Evolutionary conservation across 805 yeast genomes (phyloP), one percentile per base, ranked within the genome.

Genomic region (Tanozyma kutaoensis): DNA sequence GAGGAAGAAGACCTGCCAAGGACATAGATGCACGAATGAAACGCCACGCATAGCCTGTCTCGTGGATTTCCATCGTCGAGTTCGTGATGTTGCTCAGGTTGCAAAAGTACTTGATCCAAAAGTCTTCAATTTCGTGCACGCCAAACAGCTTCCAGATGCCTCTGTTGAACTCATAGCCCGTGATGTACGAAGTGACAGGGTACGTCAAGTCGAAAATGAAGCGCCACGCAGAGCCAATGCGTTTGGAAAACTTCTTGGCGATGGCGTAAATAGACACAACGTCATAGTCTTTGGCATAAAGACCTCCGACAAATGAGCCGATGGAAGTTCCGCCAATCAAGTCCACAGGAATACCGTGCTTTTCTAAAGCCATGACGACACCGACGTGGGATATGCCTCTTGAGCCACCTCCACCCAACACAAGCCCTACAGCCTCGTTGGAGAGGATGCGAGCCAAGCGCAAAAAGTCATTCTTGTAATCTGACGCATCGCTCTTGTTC

Each of bases 81-180:
- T 85, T 80, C 3, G 98, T 91, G 28, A 88, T 82, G 46, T 88
- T 88, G 11, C 98, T 88, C 1, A 97, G 82, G 46, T 91, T 88
- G 43, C 91, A 75, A 46, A 71, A 88, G 48, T 70, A 88, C 34
- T 68, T 74, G 33, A 88, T 66, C 98, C 98, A 88, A 48, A 88
- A 88, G 46, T 88, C 98, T 47, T 88, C 98, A 37, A 88, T 84
- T 42, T 95, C 75, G 10, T 76, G 68, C 36, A 82, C 88, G 1
- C 97, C 96, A 55, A 88, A 80, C 0, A 82, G 72, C 49, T 91
- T 88, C 95, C 96, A 91, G n/a, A 88, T 72, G 26, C 98, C 97
- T 38, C 97, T 63, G 50, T 88, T 88, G 52, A 88, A 88, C 49
- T 85, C 97, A 50, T 91, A 95, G 1, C 98, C 98, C 1, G 98